Conservation (phyloP, 106 monocot species). For the Triglochin maritima region DNA sequence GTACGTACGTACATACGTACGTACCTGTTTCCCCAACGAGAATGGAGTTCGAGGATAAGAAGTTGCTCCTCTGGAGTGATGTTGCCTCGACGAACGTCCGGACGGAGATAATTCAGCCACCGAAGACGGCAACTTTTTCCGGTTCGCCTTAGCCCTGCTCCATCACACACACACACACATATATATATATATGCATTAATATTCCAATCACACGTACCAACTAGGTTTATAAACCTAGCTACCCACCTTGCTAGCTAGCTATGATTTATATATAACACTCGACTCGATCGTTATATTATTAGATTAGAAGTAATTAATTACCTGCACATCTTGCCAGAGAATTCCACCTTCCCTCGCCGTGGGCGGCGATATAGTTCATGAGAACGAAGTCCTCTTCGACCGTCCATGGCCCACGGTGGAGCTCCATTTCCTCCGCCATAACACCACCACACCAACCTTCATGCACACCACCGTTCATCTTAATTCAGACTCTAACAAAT, state of each 20-base stretch:
- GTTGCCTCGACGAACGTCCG: slow-evolving; percentile 73
- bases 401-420: slow-evolving; percentile 88
- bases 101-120: slow-evolving; percentile 83
- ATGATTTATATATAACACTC: too few species aligned
- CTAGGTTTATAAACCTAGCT: too few species aligned
- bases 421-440: slow-evolving; percentile 31
- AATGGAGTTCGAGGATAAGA: slow-evolving; percentile 89
- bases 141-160: slow-evolving; percentile 51
- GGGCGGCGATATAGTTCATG: slow-evolving; percentile 58
- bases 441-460: too few species aligned
- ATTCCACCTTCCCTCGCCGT: slow-evolving; percentile 93
- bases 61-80: slow-evolving; percentile 84
- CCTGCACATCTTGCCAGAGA: slow-evolving; percentile 67
- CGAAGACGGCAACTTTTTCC: slow-evolving; percentile 87
- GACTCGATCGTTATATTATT: too few species aligned
- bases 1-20: not conserved
- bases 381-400: slow-evolving; percentile 72
- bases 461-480: too few species aligned
- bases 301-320: too few species aligned
- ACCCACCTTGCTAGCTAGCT: too few species aligned
- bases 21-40: slow-evolving; percentile 80
- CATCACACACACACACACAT: not conserved
- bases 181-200: too few species aligned
- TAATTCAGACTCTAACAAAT: too few species aligned
- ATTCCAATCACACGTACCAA: too few species aligned